Base-by-base conservation (phyloP, 1,139 yeast genomes). In the Debaryomyces nepalensis region DNA sequence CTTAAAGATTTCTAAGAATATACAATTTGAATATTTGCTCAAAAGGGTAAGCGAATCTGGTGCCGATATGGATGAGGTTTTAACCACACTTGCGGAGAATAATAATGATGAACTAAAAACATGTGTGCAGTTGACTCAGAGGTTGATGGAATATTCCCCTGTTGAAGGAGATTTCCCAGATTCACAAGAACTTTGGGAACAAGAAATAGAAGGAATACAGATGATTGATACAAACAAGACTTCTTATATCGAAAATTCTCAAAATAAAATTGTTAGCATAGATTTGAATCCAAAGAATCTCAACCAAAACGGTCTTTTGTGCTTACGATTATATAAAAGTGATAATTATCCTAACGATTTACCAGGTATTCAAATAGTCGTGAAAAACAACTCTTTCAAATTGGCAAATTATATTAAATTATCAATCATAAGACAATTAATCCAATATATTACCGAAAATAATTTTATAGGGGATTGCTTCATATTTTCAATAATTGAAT, bases 341-440 rank as follows among this genome's bases (percentile, higher is more conserved):
- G 55, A 58, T 1, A 49, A 61, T 14, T 86, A 86, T 55, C 95
- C 95, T 0, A 57, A 63, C 36, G 73, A 74, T 21, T 53, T 84
- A 26, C 85, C 87, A 0, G 93, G 93, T 0, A 61, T 86, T 8
- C 79, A 81, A 31, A 56, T 86, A 1, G 59, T 81, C 1, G 80
- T 82, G 0, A 70, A 64, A 12, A 70, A 75, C 43, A 48, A 63
- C 2, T 64, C 73, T 2, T 70, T 70, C 50, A 75, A 74, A 38
- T 61, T 87, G 26, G 95, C 97, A 6, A 84, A 79, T 52, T 91
- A 89, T 57, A 81, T 89, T 45, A 84, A 87, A 48, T 59, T 85
- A 14, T 82, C 90, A 8, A 74, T 86, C 2, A 58, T 86, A 2
- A 68, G 77, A 19, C 75, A 75, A 30, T 58, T 82, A 23, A 56